Evolutionary conservation across 768 basidiomycete species (phyloP).

Genomic region (Cystobasidiopsis lactophilus): DNA sequence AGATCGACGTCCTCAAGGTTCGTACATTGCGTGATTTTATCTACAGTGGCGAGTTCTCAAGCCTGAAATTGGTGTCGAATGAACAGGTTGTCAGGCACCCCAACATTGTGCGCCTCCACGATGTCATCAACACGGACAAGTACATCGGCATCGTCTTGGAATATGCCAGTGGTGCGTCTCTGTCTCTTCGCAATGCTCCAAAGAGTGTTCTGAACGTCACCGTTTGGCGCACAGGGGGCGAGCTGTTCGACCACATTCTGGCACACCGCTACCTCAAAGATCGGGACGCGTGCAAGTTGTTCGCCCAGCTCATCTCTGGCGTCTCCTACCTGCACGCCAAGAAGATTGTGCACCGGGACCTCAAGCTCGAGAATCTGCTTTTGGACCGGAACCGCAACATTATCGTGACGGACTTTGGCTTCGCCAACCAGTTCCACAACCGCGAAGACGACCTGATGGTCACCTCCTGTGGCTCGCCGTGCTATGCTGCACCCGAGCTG

Average conservation of each 20-base stretch:
- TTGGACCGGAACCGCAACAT: conserved; percentile 94
- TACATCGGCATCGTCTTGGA: conserved; percentile 99
- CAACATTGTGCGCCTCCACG: conserved; percentile 92
- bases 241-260: conserved; percentile 95
- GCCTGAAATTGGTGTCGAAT: too few relatives aligned
- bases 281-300: conserved; percentile 79
- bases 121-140: conserved; percentile 97
- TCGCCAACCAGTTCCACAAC: conserved; percentile 92
- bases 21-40: conserved; percentile 24
- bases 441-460: conserved; percentile 89
- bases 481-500: conserved; percentile 93
- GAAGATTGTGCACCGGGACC: conserved; percentile 96
- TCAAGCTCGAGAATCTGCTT: conserved; percentile 93
- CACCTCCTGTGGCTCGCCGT: conserved; percentile 87
- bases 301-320: conserved; percentile 92
- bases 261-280: conserved; percentile 92
- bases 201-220: too few relatives aligned
- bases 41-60: not conserved
- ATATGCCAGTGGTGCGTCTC: conserved; percentile 58
- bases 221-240: conserved; percentile 36
- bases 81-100: conserved; percentile 80
- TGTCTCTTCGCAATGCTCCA: not conserved
- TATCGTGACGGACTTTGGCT: conserved; percentile 98
- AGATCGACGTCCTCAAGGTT: conserved; percentile 90
- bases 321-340: conserved; percentile 98